phyloP scores from a whole-genome alignment of 78 protist genomes.

The Dictyostelium intermedium region DNA sequence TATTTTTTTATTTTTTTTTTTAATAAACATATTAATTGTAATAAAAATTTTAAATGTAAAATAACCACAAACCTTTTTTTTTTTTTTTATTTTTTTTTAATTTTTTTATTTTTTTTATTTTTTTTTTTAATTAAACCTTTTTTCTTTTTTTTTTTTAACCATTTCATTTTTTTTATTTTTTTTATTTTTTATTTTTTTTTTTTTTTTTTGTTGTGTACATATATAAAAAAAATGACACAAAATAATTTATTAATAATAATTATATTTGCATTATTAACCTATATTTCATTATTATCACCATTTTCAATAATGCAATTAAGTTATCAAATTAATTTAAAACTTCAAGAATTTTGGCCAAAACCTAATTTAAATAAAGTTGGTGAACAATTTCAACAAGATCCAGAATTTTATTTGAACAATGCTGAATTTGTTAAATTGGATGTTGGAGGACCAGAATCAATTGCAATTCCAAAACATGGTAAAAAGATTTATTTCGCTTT shows the following conservation, averaged over 20 bases:
- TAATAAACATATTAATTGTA: too few species aligned
- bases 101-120: too few species aligned
- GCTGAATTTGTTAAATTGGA: slow-evolving; percentile 1
- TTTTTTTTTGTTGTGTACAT: too few species aligned
- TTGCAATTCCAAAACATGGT: background rate
- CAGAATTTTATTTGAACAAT: background rate
- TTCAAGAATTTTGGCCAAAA: background rate
- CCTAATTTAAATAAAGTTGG: background rate
- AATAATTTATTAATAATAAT: background rate
- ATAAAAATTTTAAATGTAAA: too few species aligned
- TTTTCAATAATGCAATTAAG: background rate
- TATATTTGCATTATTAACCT: background rate
- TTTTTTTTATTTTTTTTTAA: too few species aligned
- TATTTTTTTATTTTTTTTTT: too few species aligned
- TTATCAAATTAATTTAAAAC: background rate
- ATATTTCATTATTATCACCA: background rate
- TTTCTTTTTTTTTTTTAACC: too few species aligned
- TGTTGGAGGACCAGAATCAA: slow-evolving; percentile 34
- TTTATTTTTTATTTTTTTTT: too few species aligned
- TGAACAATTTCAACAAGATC: background rate
- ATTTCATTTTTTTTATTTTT: too few species aligned
- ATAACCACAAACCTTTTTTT: too few species aligned
- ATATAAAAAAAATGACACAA: background rate
- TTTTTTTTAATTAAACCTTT: too few species aligned
- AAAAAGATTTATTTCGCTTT: background rate